These are phyloP conservation scores for Phytopythium sindhum DNA, from an alignment of 352 stramenopile species.

Conservation along the genomic window DNA sequence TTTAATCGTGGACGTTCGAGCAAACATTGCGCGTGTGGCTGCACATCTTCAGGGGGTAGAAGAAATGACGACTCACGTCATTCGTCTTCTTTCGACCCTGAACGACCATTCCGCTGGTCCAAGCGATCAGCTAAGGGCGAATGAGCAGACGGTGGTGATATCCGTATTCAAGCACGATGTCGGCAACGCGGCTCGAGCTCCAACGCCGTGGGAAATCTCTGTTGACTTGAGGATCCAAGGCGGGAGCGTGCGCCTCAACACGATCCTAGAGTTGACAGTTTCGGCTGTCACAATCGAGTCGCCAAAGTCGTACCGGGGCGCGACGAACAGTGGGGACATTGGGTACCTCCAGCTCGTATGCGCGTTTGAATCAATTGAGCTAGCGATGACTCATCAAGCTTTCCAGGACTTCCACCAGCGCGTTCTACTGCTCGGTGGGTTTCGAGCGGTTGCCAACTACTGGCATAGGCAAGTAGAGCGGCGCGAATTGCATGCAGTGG, in stretches of 20 bases:
- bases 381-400: not conserved
- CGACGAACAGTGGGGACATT: not conserved
- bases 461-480: conserved; percentile 17
- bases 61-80: conserved; percentile 6
- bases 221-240: conserved; percentile 24
- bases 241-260: conserved; percentile 23
- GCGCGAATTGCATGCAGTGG: conserved; percentile 15
- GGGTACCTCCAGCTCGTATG: conserved; percentile 2
- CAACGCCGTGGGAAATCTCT: conserved; percentile 24
- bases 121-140: not conserved
- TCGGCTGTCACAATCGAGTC: conserved; percentile 21
- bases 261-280: conserved; percentile 22
- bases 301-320: conserved; percentile 9
- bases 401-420: not conserved
- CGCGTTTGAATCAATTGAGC: not conserved
- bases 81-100: not conserved
- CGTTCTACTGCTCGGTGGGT: conserved; percentile 15
- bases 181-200: not conserved
- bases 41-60: conserved; percentile 17
- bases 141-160: not conserved
- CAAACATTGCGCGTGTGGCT: conserved; percentile 12
- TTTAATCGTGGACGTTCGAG: conserved; percentile 8
- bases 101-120: too few relatives aligned
- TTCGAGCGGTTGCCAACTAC: conserved; percentile 16
- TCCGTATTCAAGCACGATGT: not conserved